A percentile compares a stretch with the other conserved stretches of the same genome.
Conservation (phyloP, 768 basidiomycete species). For the Coprinopsis strossmayeri region DNA sequence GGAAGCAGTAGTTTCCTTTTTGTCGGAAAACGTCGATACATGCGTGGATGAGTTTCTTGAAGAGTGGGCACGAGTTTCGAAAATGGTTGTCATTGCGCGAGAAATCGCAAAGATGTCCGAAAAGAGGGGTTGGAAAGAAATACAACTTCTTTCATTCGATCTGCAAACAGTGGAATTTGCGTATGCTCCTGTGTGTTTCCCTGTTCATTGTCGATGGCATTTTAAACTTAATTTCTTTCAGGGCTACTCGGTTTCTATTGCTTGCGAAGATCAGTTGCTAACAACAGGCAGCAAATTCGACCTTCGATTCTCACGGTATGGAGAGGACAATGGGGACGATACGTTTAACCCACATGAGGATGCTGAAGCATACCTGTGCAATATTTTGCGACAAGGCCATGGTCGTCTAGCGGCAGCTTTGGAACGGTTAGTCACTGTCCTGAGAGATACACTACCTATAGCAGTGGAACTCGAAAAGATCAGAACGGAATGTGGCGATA, state of each 20-base stretch:
- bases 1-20: slow-evolving; percentile 84
- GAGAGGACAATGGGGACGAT: slow-evolving; percentile 19
- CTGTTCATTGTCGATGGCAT: not conserved
- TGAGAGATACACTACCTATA: slow-evolving; percentile 75
- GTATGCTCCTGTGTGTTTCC: slow-evolving; percentile 51
- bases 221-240: slow-evolving; percentile 18
- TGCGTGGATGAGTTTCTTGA: slow-evolving; percentile 89
- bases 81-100: slow-evolving; percentile 89
- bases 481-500: slow-evolving; percentile 26
- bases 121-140: slow-evolving; percentile 62
- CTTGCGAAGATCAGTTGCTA: slow-evolving; percentile 70
- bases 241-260: slow-evolving; percentile 76
- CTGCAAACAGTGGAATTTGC: slow-evolving; percentile 88
- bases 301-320: slow-evolving; percentile 60
- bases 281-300: slow-evolving; percentile 65
- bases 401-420: slow-evolving; percentile 60
- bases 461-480: slow-evolving; percentile 64
- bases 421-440: slow-evolving; percentile 57
- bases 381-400: slow-evolving; percentile 58
- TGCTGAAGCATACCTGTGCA: slow-evolving; percentile 69
- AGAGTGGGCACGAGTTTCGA: slow-evolving; percentile 89
- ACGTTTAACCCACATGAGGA: slow-evolving; percentile 71
- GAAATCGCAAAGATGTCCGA: slow-evolving; percentile 87
- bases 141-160: slow-evolving; percentile 85
- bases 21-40: slow-evolving; percentile 79